Conservation (phyloP, 78 protist genomes). For the Dictyostelium firmibasis region DNA sequence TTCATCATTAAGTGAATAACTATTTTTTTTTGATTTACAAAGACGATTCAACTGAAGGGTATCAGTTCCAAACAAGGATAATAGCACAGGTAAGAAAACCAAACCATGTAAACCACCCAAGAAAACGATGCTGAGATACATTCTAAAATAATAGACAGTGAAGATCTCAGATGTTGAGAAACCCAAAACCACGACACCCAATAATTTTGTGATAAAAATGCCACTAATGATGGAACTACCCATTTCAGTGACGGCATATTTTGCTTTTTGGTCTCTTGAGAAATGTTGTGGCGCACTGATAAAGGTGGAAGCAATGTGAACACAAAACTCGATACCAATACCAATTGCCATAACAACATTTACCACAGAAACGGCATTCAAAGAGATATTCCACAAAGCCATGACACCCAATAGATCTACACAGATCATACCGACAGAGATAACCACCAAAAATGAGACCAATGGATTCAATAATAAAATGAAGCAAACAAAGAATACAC, state of each 20-base stretch:
- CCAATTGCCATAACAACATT: conserved; percentile 89
- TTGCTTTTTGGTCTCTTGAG: conserved; percentile 36
- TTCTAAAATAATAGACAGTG: conserved; percentile 85
- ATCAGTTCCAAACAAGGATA: conserved; percentile 74
- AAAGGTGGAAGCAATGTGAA: conserved; percentile 83
- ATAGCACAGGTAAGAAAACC: conserved; percentile 69
- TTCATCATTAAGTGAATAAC: background rate
- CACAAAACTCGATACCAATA: conserved; percentile 88
- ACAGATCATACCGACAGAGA: conserved; percentile 76
- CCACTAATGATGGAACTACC: conserved; percentile 83
- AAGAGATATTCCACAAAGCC: conserved; percentile 74
- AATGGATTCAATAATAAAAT: conserved; percentile 43
- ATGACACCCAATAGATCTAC: conserved; percentile 81
- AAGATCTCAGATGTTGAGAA: conserved; percentile 69
- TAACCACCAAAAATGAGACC: conserved; percentile 34
- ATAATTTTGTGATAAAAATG: conserved; percentile 83
- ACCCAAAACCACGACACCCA: conserved; percentile 85
- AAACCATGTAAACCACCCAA: conserved; percentile 85
- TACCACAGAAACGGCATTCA: conserved; percentile 88
- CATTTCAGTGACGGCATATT: conserved; percentile 79
- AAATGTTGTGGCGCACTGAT: conserved; percentile 37
- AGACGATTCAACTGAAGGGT: background rate
- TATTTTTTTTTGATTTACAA: background rate
- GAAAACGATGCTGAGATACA: conserved; percentile 81
- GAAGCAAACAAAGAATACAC: conserved; percentile 75